Percentiles rank a stretch among this genome's conserved stretches.
These are phyloP conservation scores for Barnettozyma botsteinii DNA, from an alignment of 805 yeast genomes.

Conservation along the genomic window DNA sequence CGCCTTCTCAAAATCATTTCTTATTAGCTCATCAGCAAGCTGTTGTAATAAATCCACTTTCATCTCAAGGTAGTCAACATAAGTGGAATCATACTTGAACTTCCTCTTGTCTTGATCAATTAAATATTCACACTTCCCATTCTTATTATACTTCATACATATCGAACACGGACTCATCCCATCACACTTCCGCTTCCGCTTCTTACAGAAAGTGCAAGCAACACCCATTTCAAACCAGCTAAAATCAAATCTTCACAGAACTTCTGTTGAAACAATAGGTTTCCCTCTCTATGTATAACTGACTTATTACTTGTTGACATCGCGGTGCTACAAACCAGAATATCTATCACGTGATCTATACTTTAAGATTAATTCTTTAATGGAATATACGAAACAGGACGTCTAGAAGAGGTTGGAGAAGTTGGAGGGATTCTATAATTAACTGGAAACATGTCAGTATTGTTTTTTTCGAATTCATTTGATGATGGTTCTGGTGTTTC, in stretches of 20 bases:
- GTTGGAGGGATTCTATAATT: neutral
- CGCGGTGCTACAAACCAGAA: neutral
- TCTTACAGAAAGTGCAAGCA: slow-evolving; percentile 15
- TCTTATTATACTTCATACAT: slow-evolving; percentile 10
- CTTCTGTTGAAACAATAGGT: neutral
- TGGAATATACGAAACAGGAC: slow-evolving; percentile 1
- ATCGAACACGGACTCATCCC: slow-evolving; percentile 11
- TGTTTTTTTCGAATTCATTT: slow-evolving; percentile 7
- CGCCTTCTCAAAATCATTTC: slow-evolving; percentile 12
- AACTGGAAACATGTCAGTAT: slow-evolving; percentile 11
- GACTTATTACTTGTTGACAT: too few species aligned
- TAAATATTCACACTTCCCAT: slow-evolving; percentile 23
- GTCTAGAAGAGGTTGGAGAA: neutral
- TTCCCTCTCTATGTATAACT: too few species aligned
- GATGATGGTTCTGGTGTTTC: neutral
- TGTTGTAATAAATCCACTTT: slow-evolving; percentile 26
- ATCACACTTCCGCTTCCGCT: slow-evolving; percentile 16
- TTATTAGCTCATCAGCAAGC: slow-evolving; percentile 22
- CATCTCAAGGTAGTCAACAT: slow-evolving; percentile 28
- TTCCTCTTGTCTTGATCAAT: slow-evolving; percentile 24
- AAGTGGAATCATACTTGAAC: slow-evolving; percentile 28
- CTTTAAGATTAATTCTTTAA: neutral
- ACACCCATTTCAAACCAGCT: slow-evolving; percentile 1
- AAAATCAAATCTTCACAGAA: too few species aligned
- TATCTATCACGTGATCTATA: neutral